A percentile compares a stretch with the other conserved stretches of the same genome.
Evolutionary conservation across 805 yeast species (phyloP).

Genomic region (Aciculoconidium aculeatum): DNA sequence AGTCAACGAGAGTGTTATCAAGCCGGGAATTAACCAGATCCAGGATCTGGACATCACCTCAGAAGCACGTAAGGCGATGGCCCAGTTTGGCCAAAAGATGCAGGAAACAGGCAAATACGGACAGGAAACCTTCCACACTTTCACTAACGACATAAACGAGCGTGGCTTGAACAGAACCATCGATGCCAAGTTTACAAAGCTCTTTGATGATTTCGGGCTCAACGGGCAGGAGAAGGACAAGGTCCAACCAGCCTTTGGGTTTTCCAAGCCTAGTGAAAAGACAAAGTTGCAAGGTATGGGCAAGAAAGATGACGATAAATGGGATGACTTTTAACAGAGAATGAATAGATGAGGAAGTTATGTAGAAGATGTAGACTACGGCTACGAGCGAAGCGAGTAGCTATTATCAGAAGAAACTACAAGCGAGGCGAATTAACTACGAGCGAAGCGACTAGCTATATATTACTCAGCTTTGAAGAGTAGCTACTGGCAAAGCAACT

Average conservation of each 20-base stretch:
- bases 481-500: no score
- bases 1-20: conserved; percentile 82
- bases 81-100: conserved; percentile 91
- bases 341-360: no score
- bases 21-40: conserved; percentile 82
- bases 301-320: conserved; percentile 49
- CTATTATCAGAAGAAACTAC: no score
- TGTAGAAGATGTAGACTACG: no score
- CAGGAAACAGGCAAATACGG: conserved; percentile 82
- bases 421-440: no score
- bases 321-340: conserved; percentile 55
- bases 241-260: conserved; percentile 61
- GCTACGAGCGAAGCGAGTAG: no score
- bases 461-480: no score
- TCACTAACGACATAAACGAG: conserved; percentile 42
- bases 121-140: conserved; percentile 56
- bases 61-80: conserved; percentile 89
- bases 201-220: conserved; percentile 51
- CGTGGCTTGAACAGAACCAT: conserved; percentile 31
- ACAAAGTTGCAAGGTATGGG: conserved; percentile 51
- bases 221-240: conserved; percentile 22
- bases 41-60: conserved; percentile 68
- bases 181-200: conserved; percentile 40
- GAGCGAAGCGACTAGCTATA: no score
- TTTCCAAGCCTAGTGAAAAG: conserved; percentile 50